These are phyloP conservation scores for Dichomitus squalens DNA, from an alignment of 1,284 basidiomycete genomes.

Conservation along the genomic window DNA sequence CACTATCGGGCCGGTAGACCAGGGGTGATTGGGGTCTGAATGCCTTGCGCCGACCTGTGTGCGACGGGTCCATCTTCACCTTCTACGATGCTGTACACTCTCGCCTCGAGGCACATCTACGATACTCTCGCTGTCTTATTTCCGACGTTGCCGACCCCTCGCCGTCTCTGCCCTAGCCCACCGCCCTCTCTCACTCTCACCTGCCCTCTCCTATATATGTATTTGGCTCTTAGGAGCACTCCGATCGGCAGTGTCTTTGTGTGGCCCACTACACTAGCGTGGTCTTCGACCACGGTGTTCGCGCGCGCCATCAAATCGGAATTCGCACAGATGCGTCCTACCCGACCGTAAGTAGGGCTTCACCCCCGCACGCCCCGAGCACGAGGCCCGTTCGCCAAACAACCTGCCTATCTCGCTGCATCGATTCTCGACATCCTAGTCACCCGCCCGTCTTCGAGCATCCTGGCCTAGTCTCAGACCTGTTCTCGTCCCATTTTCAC, in stretches of 20 bases:
- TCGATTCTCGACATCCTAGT: slow-evolving; percentile 10
- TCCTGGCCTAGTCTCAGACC: too few relatives aligned
- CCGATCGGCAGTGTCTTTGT: not conserved
- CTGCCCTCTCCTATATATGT: not conserved
- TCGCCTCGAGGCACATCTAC: slow-evolving; percentile 8
- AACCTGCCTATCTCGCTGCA: slow-evolving; percentile 20
- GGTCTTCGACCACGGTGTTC: not conserved
- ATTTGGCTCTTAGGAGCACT: too few relatives aligned
- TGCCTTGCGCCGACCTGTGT: slow-evolving; percentile 14
- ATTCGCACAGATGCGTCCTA: slow-evolving; percentile 15
- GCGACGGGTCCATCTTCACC: slow-evolving; percentile 11
- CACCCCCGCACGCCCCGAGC: slow-evolving; percentile 20
- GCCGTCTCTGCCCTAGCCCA: not conserved
- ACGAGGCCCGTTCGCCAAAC: slow-evolving; percentile 21
- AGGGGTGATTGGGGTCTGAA: slow-evolving; percentile 7
- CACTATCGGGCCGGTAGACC: not conserved
- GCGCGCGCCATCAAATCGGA: slow-evolving; percentile 4
- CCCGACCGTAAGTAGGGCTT: slow-evolving; percentile 4
- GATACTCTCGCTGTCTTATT: not conserved
- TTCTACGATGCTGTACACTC: slow-evolving; percentile 20
- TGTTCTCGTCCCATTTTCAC: not conserved
- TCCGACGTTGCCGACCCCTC: not conserved
- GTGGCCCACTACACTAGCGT: not conserved
- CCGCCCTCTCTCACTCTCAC: not conserved
- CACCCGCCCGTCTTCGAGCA: not conserved